phyloP scores from a whole-genome alignment of 768 basidiomycete genomes.

The Lactarius trivialis region DNA sequence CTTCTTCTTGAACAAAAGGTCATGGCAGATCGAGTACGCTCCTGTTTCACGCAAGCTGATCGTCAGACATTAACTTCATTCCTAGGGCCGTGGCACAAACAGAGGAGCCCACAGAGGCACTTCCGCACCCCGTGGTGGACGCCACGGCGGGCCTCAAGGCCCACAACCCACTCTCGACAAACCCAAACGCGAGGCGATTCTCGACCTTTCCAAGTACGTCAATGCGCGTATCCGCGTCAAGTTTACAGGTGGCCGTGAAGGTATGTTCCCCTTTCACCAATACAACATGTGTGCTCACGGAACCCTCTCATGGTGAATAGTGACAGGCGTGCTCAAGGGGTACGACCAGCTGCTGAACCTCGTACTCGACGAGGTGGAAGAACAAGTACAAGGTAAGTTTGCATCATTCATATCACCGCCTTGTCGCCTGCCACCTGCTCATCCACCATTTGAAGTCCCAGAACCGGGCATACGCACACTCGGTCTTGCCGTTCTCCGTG shows the following conservation, averaged over 20 bases:
- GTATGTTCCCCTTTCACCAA: constrained; percentile 34
- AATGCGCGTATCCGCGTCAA: constrained; percentile 91
- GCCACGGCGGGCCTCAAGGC: constrained; percentile 45
- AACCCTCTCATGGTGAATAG: constrained; percentile 36
- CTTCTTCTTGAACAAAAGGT: constrained; percentile 5
- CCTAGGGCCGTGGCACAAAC: constrained; percentile 54
- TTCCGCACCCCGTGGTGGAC: constrained; percentile 33
- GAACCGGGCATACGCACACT: constrained; percentile 58
- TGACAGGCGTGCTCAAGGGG: constrained; percentile 89
- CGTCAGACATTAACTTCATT: constrained; percentile 31
- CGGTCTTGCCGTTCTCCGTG: constrained; percentile 85
- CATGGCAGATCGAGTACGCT: constrained; percentile 60
- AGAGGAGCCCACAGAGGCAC: constrained; percentile 40
- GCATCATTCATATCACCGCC: not conserved
- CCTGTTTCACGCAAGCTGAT: not conserved
- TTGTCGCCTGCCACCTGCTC: not conserved
- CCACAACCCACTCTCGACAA: constrained; percentile 55
- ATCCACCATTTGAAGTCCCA: constrained; percentile 41
- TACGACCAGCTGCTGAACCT: constrained; percentile 95
- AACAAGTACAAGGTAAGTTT: constrained; percentile 62
- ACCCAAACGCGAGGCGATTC: constrained; percentile 88
- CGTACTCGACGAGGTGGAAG: constrained; percentile 92
- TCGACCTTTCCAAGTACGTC: constrained; percentile 91
- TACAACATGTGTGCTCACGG: not conserved
- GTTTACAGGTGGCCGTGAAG: constrained; percentile 97